Base-by-base conservation (phyloP, 2,329 filamentous ascomycete species). In the Endocalyx cinctus region DNA sequence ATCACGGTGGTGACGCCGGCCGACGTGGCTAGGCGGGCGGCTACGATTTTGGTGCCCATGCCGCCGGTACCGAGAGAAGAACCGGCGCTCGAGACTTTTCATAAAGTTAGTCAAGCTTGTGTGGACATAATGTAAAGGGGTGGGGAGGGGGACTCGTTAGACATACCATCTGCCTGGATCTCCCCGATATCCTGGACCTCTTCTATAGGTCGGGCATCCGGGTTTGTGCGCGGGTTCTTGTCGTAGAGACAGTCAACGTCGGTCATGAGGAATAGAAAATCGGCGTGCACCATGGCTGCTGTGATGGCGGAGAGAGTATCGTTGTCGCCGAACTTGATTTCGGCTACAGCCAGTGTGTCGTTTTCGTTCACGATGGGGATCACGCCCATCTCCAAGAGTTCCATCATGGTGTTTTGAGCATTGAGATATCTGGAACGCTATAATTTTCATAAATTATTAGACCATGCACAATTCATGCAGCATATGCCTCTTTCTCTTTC, bases 301-400 rank as follows among this genome's bases (percentile, higher is more conserved):
- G 92, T 95, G 49, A 98, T 96, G 37, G 92, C 92, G 10, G 88
- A 95, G 29, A 98, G 71, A 2, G 92, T 98, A 61, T 98, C 92
- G 52, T 98, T 98, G 69, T 98, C 92, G 47, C 92, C 92, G 56
- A 98, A 98, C 69, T 97, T 97, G 66, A 98, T 98, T 73, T 98
- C 92, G 27, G 90, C 86, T 45, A 98, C 92, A 16, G 89, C 87
- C 34, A 98, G 68, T 3, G 92, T 98, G 60, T 98, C 92, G 61
- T 98, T 98, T 64, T 98, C 92, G 54, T 98, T 98, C 44, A 98
- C 92, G 51, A 98, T 96, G 8, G 92, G 92, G 43, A 98, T 94
- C 17, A 97, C 90, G 2, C 89, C 89, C 83, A 96, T 92, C 51
- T 89, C 82, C 13, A 98, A 68, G 29, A 97, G 73, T 60, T 95